Conservation (phyloP, 2,329 filamentous ascomycete genomes). For the Tricladium varicosporioides region DNA sequence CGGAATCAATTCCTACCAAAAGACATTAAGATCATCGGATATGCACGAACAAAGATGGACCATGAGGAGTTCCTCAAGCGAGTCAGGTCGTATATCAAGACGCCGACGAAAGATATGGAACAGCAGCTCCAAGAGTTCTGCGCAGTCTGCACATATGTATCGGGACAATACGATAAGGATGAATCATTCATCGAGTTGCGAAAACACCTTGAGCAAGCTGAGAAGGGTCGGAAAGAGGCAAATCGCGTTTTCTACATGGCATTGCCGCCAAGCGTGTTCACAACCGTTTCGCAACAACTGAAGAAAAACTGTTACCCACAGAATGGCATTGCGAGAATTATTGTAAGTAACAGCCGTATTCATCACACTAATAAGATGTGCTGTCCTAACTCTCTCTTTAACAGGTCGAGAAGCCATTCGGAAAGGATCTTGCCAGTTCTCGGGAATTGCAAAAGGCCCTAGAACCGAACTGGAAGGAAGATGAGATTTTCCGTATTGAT, state of each 20-base stretch:
- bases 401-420: constrained; percentile 98
- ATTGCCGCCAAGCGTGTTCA: constrained; percentile 95
- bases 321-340: constrained; percentile 87
- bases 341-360: constrained; percentile 57
- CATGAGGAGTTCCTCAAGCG: constrained; percentile 91
- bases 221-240: constrained; percentile 77
- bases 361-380: no score
- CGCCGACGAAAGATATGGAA: constrained; percentile 94
- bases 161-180: constrained; percentile 97
- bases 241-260: constrained; percentile 99
- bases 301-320: constrained; percentile 96
- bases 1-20: constrained; percentile 98
- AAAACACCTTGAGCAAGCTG: constrained; percentile 81
- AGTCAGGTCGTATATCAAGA: constrained; percentile 98
- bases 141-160: constrained; percentile 84
- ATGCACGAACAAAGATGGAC: constrained; percentile 99
- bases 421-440: constrained; percentile 93
- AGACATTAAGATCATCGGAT: constrained; percentile 95
- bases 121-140: constrained; percentile 91
- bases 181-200: constrained; percentile 87
- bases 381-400: constrained; percentile 23
- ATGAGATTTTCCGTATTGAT: constrained; percentile 98
- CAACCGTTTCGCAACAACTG: constrained; percentile 92
- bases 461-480: constrained; percentile 97
- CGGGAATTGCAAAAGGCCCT: constrained; percentile 92